Evolutionary conservation across 2,329 filamentous ascomycete species (phyloP), one percentile per base, ranked within the genome.

Genomic region (Nannizzia gypsea): DNA sequence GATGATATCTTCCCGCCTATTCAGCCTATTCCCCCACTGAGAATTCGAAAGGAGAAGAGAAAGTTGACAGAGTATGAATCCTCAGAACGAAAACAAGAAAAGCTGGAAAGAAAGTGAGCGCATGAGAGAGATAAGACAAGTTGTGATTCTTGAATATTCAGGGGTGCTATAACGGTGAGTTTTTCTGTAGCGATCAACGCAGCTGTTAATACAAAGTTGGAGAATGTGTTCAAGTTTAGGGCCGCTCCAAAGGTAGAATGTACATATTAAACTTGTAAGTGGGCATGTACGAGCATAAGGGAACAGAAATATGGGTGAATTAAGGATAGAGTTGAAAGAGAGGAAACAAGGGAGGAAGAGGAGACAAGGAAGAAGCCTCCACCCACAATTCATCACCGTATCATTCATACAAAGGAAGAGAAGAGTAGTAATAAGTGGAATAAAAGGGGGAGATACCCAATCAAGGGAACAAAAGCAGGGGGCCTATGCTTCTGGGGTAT

Each of bases 121-220:
- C 17, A 1, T 13, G 42, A 9, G 40, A 2, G 3, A 34, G 40
- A 2, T 5, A 34, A 57, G 31, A 34, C 8, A 34, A 34, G 31
- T 24, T 46, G 31, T 44, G 17, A 59, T 42, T 36, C 38, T 55
- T 31, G 13, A 22, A 9, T 56, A 42, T 22, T 24, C 38, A 38
- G 31, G 6, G 20, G 38, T 6, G 20, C 31, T 28, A 22, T 38
- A 56, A 56, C 54, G 38, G 28, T 6, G 38, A 42, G 38, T n/a
- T 57, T 54, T 42, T 40, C 50, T 55, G 59, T 54, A 54, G 55
- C 59, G 59, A 36, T 60, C 59, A 60, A 60, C 59, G 56, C 59
- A 44, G 44, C 28, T 60, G 52, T 54, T 48, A 60, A 58, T 60
- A 58, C 59, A 60, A 36, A 50, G 36, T 48, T 22, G 34, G 42